Conservation (phyloP, 2,329 filamentous ascomycete genomes). For the Fusarium brevicatenulatum region DNA sequence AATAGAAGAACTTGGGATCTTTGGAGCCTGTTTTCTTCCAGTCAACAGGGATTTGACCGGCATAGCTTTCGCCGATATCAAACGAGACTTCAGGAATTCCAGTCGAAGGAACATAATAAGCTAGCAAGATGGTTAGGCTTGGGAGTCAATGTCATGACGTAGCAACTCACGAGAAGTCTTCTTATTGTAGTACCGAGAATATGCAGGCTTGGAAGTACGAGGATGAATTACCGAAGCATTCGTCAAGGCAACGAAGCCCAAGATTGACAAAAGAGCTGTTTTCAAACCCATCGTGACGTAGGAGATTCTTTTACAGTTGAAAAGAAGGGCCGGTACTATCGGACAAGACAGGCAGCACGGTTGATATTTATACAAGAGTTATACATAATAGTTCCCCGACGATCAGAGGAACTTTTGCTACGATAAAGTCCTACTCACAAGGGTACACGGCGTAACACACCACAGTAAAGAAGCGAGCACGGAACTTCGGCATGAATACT, state of each 20-base stretch:
- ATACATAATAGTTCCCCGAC: neutral
- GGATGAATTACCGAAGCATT: constrained; percentile 4
- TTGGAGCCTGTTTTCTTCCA: constrained; percentile 13
- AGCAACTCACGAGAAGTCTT: constrained; percentile 14
- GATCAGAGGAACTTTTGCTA: constrained; percentile 15
- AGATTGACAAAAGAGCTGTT: neutral
- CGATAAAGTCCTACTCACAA: neutral
- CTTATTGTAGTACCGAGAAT: constrained; percentile 7
- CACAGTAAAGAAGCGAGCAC: neutral
- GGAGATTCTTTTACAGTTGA: neutral
- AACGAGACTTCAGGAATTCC: neutral
- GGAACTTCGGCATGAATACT: constrained; percentile 28
- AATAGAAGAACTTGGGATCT: constrained; percentile 37
- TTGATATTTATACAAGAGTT: neutral
- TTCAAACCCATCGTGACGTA: constrained; percentile 1
- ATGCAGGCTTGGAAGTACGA: neutral
- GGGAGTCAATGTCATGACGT: too few relatives aligned
- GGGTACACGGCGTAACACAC: neutral
- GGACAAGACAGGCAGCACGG: too few relatives aligned
- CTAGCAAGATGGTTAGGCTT: neutral
- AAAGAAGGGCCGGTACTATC: fast-evolving
- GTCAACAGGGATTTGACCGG: constrained; percentile 18
- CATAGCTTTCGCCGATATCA: constrained; percentile 20
- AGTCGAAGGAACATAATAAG: constrained; percentile 1
- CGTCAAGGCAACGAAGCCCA: constrained; percentile 3